Conservation (phyloP, 331 rosid genomes). For the Stylosanthes scabra region DNA sequence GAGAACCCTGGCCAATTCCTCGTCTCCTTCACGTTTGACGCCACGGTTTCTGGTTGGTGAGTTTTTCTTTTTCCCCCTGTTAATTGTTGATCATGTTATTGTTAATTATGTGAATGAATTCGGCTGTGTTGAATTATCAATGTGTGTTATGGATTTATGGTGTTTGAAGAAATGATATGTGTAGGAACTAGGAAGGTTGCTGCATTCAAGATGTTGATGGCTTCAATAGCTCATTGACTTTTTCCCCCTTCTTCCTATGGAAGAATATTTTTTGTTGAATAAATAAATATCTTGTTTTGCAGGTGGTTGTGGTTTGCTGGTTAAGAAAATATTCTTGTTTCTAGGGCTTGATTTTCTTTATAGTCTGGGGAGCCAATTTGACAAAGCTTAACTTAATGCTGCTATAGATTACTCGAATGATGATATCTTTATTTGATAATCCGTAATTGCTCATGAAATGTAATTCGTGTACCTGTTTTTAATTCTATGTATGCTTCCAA, state of each 20-base stretch:
- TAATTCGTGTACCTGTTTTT: not conserved
- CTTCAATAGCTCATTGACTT: too few species aligned
- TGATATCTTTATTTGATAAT: not conserved
- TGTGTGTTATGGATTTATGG: not conserved
- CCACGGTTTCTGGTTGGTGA: conserved; percentile 81
- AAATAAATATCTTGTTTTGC: conserved; percentile 20
- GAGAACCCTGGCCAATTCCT: conserved; percentile 69
- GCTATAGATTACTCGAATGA: conserved; percentile 10
- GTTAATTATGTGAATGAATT: not conserved
- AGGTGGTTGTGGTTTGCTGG: not conserved
- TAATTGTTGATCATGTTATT: not conserved
- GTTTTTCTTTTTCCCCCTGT: not conserved
- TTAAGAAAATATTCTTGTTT: not conserved
- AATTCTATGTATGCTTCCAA: not conserved
- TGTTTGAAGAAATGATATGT: not conserved
- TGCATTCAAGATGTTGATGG: too few species aligned
- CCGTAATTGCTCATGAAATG: not conserved
- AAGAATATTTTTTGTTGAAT: conserved; percentile 3
- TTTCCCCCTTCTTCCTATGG: not conserved
- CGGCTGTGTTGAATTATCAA: not conserved
- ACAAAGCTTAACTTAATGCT: not conserved
- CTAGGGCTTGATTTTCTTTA: conserved; percentile 10
- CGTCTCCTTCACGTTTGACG: conserved; percentile 73
- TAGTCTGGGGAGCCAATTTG: conserved; percentile 4
- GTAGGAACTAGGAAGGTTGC: not conserved